These are phyloP conservation scores for Dacryopinax spathularia DNA, from an alignment of 768 basidiomycete species.

Conservation along the genomic window DNA sequence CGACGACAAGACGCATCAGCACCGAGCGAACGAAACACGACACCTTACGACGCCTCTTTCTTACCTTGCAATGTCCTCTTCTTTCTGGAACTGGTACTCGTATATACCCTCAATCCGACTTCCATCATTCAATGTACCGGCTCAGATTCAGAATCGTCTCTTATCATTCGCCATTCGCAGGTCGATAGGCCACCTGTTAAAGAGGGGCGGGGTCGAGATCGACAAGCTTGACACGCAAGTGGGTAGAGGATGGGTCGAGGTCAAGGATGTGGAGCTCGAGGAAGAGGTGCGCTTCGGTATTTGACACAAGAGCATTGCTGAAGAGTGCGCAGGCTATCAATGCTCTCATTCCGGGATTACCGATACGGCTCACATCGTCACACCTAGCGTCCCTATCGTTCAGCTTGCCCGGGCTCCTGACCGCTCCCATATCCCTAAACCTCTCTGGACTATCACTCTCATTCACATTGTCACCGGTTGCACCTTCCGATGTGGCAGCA, in stretches of 20 bases:
- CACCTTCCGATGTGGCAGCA: slow-evolving; percentile 8
- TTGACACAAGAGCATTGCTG: not conserved
- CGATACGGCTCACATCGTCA: slow-evolving; percentile 53
- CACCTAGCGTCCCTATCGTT: slow-evolving; percentile 50
- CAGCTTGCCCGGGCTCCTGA: slow-evolving; percentile 63
- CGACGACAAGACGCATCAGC: too few species aligned
- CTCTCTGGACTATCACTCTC: slow-evolving; percentile 53
- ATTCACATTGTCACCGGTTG: slow-evolving; percentile 22
- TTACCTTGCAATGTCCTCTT: not conserved
- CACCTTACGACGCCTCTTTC: not conserved
- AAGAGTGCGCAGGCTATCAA: slow-evolving; percentile 55
- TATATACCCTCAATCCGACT: slow-evolving; percentile 10
- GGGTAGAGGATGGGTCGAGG: slow-evolving; percentile 76
- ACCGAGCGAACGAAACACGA: too few species aligned
- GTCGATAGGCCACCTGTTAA: slow-evolving; percentile 69
- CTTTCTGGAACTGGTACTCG: slow-evolving; percentile 4
- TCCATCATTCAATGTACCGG: slow-evolving; percentile 27
- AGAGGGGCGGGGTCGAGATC: slow-evolving; percentile 76
- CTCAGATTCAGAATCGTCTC: slow-evolving; percentile 68
- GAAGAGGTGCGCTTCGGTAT: slow-evolving; percentile 39
- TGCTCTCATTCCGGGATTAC: slow-evolving; percentile 45
- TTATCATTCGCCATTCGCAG: slow-evolving; percentile 78
- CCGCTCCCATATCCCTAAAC: slow-evolving; percentile 55
- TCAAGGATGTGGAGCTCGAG: slow-evolving; percentile 71
- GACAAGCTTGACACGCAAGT: slow-evolving; percentile 84